Conservation (phyloP, 768 basidiomycete species). For the Leccinum broughii region DNA sequence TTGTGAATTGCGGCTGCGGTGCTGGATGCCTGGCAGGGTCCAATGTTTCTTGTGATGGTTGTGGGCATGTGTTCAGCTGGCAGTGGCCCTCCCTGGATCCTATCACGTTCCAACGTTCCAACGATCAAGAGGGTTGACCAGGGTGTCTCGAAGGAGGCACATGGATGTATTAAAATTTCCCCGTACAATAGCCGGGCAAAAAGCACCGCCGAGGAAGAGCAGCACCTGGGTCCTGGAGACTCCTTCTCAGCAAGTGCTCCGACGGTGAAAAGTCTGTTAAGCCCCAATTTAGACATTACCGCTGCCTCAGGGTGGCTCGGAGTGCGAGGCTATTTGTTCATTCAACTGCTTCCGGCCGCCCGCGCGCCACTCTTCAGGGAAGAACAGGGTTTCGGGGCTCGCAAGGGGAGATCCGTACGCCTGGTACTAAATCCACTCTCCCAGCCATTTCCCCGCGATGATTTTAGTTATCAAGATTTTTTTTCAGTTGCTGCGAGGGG, state of each 20-base stretch:
- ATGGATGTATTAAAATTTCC: not conserved
- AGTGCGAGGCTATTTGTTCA: not conserved
- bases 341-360: not conserved
- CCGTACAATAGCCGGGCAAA: constrained; percentile 2
- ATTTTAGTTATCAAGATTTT: not conserved
- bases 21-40: not conserved
- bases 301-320: not conserved
- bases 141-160: not conserved
- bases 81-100: not conserved
- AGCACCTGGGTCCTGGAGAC: not conserved
- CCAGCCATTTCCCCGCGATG: not conserved
- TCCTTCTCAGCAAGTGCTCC: constrained; percentile 1
- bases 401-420: not conserved
- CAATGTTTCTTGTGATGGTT: not conserved
- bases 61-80: not conserved
- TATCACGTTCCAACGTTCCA: not conserved
- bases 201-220: not conserved
- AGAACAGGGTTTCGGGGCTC: not conserved
- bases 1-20: not conserved
- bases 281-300: constrained; percentile 14
- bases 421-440: not conserved
- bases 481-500: not conserved
- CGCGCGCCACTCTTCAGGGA: not conserved
- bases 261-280: constrained; percentile 10
- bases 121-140: not conserved